Percentiles rank a stretch among this genome's conserved stretches.
Conservation (phyloP, 805 yeast species). For the Starmerella vitae region DNA sequence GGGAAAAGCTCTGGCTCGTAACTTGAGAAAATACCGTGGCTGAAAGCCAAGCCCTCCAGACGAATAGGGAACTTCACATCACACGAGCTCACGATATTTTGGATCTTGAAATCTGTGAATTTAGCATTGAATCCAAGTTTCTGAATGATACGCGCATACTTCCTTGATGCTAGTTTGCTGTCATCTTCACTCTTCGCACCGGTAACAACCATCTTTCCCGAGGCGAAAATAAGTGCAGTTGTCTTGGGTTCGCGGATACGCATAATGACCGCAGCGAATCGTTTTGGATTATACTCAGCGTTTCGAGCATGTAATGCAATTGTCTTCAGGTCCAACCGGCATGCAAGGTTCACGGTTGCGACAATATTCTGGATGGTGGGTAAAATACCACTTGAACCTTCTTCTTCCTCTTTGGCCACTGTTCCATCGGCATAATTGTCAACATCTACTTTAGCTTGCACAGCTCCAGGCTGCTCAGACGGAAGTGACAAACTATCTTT, state of each 20-base stretch:
- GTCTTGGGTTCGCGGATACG: slow-evolving; percentile 98
- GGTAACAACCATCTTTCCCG: slow-evolving; percentile 98
- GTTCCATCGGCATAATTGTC: slow-evolving; percentile 14
- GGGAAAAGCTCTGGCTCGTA: slow-evolving; percentile 98
- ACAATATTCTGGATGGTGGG: slow-evolving; percentile 88
- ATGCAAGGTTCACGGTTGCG: slow-evolving; percentile 93
- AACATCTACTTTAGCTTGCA: no score
- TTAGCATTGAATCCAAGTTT: slow-evolving; percentile 96
- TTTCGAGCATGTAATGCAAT: slow-evolving; percentile 97
- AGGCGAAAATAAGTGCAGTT: slow-evolving; percentile 92
- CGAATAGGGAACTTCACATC: slow-evolving; percentile 97
- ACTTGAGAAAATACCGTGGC: slow-evolving; percentile 97
- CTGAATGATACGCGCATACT: slow-evolving; percentile 95
- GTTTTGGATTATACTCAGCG: slow-evolving; percentile 91
- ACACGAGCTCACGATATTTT: slow-evolving; percentile 96
- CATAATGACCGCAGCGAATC: slow-evolving; percentile 99
- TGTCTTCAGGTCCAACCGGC: slow-evolving; percentile 89
- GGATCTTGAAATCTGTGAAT: slow-evolving; percentile 94
- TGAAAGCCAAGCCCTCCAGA: slow-evolving; percentile 90
- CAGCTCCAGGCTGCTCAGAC: no score
- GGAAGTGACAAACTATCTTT: slow-evolving; percentile 53
- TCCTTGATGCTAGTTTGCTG: slow-evolving; percentile 93
- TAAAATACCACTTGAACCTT: slow-evolving; percentile 84
- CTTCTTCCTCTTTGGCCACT: slow-evolving; percentile 31
- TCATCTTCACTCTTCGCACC: slow-evolving; percentile 99